These are phyloP conservation scores for Microstegium vimineum DNA, from an alignment of 176 grass and related monocot genomes.

Conservation along the genomic window DNA sequence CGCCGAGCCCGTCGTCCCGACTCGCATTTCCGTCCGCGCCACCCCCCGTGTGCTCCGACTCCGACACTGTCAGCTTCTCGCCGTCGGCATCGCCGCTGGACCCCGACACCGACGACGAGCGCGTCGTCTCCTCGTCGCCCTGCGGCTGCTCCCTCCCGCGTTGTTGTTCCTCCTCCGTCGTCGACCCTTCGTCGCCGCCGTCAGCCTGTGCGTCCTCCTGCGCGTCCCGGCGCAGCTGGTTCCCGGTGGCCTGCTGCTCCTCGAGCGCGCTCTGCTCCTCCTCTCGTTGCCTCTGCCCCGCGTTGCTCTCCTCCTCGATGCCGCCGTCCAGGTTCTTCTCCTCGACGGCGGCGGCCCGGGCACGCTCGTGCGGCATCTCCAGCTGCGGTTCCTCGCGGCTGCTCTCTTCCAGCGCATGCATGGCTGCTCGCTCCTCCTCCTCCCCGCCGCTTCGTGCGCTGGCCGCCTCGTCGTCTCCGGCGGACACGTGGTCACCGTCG, in stretches of 20 bases:
- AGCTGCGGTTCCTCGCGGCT: conserved; percentile 4
- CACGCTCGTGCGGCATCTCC: conserved; percentile 26
- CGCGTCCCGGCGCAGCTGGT: conserved; percentile 29
- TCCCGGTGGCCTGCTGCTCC: conserved; percentile 18
- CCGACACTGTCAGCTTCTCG: conserved; percentile 17
- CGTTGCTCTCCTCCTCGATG: conserved; percentile 60
- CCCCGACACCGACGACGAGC: not conserved
- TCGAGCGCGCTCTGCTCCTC: conserved; percentile 51
- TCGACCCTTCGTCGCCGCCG: not conserved
- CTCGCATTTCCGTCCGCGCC: not conserved
- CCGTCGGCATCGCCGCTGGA: not conserved
- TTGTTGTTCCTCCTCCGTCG: conserved; percentile 5
- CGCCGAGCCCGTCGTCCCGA: not conserved
- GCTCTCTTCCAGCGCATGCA: conserved; percentile 6
- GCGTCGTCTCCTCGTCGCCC: conserved; percentile 5
- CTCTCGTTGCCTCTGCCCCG: conserved; percentile 50
- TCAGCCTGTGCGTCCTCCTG: conserved; percentile 22
- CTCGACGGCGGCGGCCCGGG: conserved; percentile 25
- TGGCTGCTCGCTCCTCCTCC: conserved; percentile 15
- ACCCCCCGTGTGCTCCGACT: conserved; percentile 23
- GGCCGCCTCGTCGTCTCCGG: not conserved
- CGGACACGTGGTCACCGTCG: not conserved
- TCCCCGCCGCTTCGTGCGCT: not conserved
- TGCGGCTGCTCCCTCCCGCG: not conserved
- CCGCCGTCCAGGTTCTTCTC: conserved; percentile 73